phyloP scores from a whole-genome alignment of 345 rosid species.

The Schrenkiella parvula region DNA sequence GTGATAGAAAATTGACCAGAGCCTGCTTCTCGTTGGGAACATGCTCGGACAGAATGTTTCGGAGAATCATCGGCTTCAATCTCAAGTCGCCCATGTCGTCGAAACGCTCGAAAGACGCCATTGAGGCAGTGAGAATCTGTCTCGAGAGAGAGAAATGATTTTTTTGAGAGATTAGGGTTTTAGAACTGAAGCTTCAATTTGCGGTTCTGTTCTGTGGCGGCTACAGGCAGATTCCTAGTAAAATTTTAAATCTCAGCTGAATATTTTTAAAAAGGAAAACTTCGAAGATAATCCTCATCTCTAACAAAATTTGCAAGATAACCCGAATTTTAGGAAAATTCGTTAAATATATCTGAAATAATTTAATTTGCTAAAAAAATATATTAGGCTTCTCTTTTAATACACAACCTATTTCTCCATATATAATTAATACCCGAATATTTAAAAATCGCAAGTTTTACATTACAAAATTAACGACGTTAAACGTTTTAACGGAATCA shows the following conservation, averaged over 20 bases:
- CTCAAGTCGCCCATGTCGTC: conserved; percentile 48
- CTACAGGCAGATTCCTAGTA: neutral
- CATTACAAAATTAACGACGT: too few species aligned
- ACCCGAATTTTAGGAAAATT: too few species aligned
- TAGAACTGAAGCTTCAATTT: neutral
- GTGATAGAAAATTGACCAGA: conserved; percentile 30
- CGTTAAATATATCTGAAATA: too few species aligned
- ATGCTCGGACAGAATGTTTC: conserved; percentile 44
- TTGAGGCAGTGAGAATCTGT: conserved; percentile 17
- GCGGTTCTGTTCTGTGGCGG: neutral
- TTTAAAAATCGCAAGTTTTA: too few species aligned
- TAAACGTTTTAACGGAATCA: too few species aligned
- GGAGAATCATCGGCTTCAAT: conserved; percentile 60
- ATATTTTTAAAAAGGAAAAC: neutral
- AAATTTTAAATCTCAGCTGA: neutral
- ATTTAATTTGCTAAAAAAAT: too few species aligned
- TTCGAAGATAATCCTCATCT: neutral
- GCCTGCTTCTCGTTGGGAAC: conserved; percentile 64
- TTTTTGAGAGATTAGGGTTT: conserved; percentile 30
- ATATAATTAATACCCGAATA: too few species aligned
- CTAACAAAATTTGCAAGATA: neutral
- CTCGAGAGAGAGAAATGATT: neutral
- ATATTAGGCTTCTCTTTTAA: too few species aligned
- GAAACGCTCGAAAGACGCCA: conserved; percentile 43
- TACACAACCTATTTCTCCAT: too few species aligned